These are phyloP conservation scores for Fragaria nilgerrensis DNA, from an alignment of 306 rosid species.

Conservation along the genomic window DNA sequence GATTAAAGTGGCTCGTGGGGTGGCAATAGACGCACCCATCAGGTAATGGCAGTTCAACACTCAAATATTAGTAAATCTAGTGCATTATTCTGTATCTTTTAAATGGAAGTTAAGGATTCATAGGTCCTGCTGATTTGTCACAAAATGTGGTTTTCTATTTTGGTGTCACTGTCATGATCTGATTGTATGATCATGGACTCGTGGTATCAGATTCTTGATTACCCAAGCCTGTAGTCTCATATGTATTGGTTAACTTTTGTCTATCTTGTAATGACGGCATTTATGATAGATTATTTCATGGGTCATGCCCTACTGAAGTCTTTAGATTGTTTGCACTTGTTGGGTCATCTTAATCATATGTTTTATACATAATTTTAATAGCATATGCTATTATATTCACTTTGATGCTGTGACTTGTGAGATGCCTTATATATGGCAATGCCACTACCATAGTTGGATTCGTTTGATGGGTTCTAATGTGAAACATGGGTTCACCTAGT, in stretches of 20 bases:
- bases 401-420: neutral
- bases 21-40: too few relatives aligned
- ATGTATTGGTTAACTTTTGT: neutral
- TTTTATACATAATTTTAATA: neutral
- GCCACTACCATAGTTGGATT: neutral
- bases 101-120: too few relatives aligned
- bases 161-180: neutral
- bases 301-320: neutral
- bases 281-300: neutral
- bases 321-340: neutral
- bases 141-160: too few relatives aligned
- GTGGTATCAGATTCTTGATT: neutral
- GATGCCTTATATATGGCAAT: neutral
- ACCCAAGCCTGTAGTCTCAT: neutral
- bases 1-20: too few relatives aligned
- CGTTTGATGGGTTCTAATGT: neutral
- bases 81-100: too few relatives aligned
- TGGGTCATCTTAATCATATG: neutral
- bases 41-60: too few relatives aligned
- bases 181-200: neutral
- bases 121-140: too few relatives aligned
- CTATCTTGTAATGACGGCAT: neutral
- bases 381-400: neutral
- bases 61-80: too few relatives aligned
- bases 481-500: neutral